These are phyloP conservation scores for Sanghuangporus sanghuang DNA, from an alignment of 1,284 basidiomycete genomes.

Conservation along the genomic window DNA sequence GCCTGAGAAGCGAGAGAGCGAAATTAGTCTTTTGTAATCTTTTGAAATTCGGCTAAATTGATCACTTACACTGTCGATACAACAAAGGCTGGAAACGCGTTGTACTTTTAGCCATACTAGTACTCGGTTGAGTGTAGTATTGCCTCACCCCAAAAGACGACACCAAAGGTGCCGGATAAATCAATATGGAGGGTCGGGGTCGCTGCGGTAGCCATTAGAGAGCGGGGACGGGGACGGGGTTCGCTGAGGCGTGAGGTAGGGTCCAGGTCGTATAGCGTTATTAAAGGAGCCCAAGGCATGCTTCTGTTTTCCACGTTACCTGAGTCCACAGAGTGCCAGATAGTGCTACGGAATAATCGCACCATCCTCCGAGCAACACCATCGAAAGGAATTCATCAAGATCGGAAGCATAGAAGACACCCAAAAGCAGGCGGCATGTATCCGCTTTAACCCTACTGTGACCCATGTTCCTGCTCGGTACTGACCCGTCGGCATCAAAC, in stretches of 20 bases:
- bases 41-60: neutral
- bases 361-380: neutral
- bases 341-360: neutral
- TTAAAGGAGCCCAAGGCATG: neutral
- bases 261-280: neutral
- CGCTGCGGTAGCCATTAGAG: neutral
- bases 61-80: constrained; percentile 10
- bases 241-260: neutral
- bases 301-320: neutral
- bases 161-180: constrained; percentile 12
- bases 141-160: constrained; percentile 14
- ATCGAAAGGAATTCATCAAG: neutral
- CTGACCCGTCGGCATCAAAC: neutral
- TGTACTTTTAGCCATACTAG: too few species aligned
- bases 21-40: neutral
- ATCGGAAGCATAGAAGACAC: neutral
- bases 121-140: too few species aligned
- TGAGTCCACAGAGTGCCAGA: neutral
- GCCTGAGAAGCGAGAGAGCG: neutral
- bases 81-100: constrained; percentile 7
- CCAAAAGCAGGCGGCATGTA: neutral
- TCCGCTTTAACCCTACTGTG: neutral
- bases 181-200: neutral
- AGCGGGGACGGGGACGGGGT: neutral
- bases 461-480: neutral